Conservation (phyloP, 73 alveolate species). For the Durusdinium trenchii region DNA sequence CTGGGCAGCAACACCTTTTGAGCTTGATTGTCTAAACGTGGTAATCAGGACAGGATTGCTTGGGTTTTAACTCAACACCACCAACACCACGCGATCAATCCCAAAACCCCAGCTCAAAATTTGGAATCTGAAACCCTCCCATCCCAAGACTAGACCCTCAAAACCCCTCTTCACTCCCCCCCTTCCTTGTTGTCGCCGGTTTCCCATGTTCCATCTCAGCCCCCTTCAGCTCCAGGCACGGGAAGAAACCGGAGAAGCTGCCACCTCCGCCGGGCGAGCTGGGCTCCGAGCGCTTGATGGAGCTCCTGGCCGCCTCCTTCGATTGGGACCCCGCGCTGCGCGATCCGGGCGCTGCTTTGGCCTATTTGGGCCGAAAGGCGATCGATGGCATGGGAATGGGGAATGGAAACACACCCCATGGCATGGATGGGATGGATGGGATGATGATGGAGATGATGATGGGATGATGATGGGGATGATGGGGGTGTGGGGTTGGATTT, state of each 20-base stretch:
- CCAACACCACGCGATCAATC: too few relatives aligned
- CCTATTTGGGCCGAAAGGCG: slow-evolving; percentile 31
- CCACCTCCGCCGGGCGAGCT: slow-evolving; percentile 76
- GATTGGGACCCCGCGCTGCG: slow-evolving; percentile 78
- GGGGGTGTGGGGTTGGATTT: too few relatives aligned
- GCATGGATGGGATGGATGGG: too few relatives aligned
- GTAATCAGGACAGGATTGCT: not conserved
- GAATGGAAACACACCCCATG: too few relatives aligned
- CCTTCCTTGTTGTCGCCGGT: not conserved
- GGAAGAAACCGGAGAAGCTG: slow-evolving; percentile 33
- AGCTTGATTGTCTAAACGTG: not conserved
- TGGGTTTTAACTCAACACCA: not conserved
- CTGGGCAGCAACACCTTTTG: not conserved
- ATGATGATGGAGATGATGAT: too few relatives aligned
- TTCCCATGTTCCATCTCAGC: not conserved
- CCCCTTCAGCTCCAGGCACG: slow-evolving; percentile 9
- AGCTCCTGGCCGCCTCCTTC: slow-evolving; percentile 64
- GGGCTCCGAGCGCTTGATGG: slow-evolving; percentile 53
- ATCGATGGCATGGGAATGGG: too few relatives aligned
- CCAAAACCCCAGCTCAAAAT: too few relatives aligned
- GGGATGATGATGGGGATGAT: too few relatives aligned
- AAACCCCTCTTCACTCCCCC: not conserved
- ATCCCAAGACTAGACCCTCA: too few relatives aligned
- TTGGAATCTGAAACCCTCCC: too few relatives aligned
- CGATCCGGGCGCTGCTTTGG: slow-evolving; percentile 69